phyloP scores from a whole-genome alignment of 352 stramenopile genomes.

The Blastocystis sp. region DNA sequence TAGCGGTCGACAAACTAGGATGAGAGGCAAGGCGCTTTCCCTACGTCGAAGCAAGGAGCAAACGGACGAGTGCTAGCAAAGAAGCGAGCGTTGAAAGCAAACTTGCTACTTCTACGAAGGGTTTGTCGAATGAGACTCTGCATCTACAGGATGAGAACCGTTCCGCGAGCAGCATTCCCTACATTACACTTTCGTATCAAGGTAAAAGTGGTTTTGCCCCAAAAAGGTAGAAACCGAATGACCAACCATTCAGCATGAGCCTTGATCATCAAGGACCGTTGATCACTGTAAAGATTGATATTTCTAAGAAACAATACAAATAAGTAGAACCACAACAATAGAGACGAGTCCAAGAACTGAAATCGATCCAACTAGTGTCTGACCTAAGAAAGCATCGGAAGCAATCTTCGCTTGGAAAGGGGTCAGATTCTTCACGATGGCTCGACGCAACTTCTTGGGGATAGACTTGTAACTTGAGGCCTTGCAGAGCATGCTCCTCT shows the following conservation, averaged over 20 bases:
- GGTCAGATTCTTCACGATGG: constrained; percentile 31
- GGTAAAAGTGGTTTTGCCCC: background rate
- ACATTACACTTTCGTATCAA: background rate
- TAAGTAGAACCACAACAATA: background rate
- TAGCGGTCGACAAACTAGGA: constrained; percentile 59
- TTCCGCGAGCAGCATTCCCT: background rate
- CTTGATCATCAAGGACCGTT: constrained; percentile 10
- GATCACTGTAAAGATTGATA: background rate
- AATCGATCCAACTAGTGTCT: constrained; percentile 46
- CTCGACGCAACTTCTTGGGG: constrained; percentile 30
- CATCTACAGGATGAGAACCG: constrained; percentile 40
- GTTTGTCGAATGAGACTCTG: constrained; percentile 49
- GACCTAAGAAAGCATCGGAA: constrained; percentile 47
- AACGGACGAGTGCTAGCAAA: constrained; percentile 25
- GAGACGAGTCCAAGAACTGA: background rate
- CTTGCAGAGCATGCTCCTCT: constrained; percentile 12
- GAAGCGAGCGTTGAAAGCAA: background rate
- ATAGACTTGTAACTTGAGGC: constrained; percentile 52
- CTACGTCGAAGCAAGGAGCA: constrained; percentile 50
- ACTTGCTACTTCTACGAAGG: constrained; percentile 6
- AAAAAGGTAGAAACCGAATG: background rate
- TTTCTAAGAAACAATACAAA: background rate
- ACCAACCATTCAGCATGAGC: constrained; percentile 15
- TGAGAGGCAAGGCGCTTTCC: background rate
- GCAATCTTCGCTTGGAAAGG: constrained; percentile 45